Base-by-base conservation (phyloP, 495 filamentous ascomycete species). In the Xylaria grammica region DNA sequence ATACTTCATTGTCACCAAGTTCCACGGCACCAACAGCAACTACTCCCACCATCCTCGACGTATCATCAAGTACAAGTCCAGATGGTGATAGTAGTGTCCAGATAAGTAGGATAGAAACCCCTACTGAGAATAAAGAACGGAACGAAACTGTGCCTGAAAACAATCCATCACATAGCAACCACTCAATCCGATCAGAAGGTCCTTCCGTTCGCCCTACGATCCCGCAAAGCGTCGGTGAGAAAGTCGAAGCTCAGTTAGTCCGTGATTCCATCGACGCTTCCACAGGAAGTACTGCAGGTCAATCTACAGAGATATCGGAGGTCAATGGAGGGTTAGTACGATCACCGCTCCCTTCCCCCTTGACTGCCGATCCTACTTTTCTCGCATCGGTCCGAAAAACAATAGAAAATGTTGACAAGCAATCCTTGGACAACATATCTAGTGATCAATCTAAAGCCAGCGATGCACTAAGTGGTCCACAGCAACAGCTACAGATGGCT, bases 61-160 rank as follows among this genome's bases (percentile, higher is more conserved):
- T 69, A 0, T 79, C 84, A 1, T 77, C 82, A 1, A 81, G 84
- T 63, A 84, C 85, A 2, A 85, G 82, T 62, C 81, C 85, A 1
- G 83, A 85, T 65, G 79, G 80, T 50, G 85, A 86, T 42, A 75
- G 73, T 32, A 73, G 40, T 13, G 34, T 24, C 38, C 40, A 27
- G 10, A 8, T 19, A 26, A 54, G 26, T 7, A 55, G 24, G 1
- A 26, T 40, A 62, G 59, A 52, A 30, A 44, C 1, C 6, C 26
- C 27, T 15, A 19, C 27, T 36, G 13, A 36, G 4, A 36, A 44
- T 22, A 48, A 55, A 29, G 50, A n/a, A 55, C 51, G 13, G 19
- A 49, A 63, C 2, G 38, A 55, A 27, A 13, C 26, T 13, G 13
- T 40, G 22, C n/a, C 38, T 17, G 24, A 19, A 26, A n/a, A 8